Base-by-base conservation (phyloP, 331 rosid genomes). In the Pyrus hybrid region DNA sequence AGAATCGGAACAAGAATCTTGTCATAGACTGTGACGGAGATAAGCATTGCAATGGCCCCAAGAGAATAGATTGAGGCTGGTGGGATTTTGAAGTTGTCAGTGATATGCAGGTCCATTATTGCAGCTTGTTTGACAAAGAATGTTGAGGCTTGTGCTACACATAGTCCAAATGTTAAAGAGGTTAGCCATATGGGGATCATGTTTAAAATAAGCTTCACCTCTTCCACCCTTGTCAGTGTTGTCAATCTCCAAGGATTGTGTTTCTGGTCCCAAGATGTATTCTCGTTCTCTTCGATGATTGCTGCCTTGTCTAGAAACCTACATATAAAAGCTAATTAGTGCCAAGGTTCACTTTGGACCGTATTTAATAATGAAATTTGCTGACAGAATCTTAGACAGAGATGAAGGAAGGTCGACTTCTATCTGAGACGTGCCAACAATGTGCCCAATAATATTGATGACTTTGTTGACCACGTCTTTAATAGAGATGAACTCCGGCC, bases 241-340 rank as follows among this genome's bases (percentile, higher is more conserved):
- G 91, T 18, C 63, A 89, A 32, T 80, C 88, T 84, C 97, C 97
- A 91, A 23, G 92, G 87, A 58, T 76, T 80, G 17, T 30, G 74
- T 17, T 76, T 80, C 70, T 83, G 80, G 47, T 71, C 81, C 17
- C 0, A 33, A 71, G 65, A 16, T 33, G 16, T 70, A 7, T 62
- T 74, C 4, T 79, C 89, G 60, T 58, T 14, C 25, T 35, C 76
- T 86, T 87, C 92, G 7, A 87, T 72, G 41, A 87, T 83, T 9
- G 95, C 89, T 54, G 92, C 95, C 85, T 87, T 87, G 85, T 90
- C 90, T 11, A 90, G 83, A 78, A 85, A 84, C 84, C 95, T 90
- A 72, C 28, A 18, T 17, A 72, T 41, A 18, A 45, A 67, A 23
- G 32, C 56, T 1, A 67, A 23, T 72, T 57, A 57, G 54, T 72